Evolutionary conservation across 2,329 filamentous ascomycete species (phyloP).

Genomic region (Pseudogymnoascus sp.): DNA sequence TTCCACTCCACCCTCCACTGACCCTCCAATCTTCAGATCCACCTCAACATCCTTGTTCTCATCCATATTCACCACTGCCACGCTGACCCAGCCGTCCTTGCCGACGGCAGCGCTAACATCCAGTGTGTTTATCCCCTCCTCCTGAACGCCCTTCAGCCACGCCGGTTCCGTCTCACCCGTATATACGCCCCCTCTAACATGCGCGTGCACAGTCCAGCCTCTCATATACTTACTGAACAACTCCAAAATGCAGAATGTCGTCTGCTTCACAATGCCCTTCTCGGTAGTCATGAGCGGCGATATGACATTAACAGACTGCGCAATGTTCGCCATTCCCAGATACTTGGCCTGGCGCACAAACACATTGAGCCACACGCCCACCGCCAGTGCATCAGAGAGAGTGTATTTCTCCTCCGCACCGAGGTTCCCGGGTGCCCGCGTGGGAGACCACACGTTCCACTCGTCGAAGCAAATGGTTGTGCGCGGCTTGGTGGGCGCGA

Average conservation of each 20-base stretch:
- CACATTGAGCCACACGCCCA: constrained; percentile 55
- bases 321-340: constrained; percentile 60
- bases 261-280: constrained; percentile 52
- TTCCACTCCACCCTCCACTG: constrained; percentile 45
- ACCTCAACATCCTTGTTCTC: constrained; percentile 53
- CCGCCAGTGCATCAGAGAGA: constrained; percentile 55
- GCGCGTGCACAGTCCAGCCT: constrained; percentile 58
- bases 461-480: constrained; percentile 63
- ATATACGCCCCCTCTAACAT: constrained; percentile 58
- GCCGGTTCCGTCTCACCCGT: constrained; percentile 56
- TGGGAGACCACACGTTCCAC: constrained; percentile 63
- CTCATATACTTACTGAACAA: constrained; percentile 64
- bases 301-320: constrained; percentile 62
- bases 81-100: constrained; percentile 50
- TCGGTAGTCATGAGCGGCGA: constrained; percentile 56
- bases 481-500: constrained; percentile 26
- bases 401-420: constrained; percentile 59
- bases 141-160: constrained; percentile 58
- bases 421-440: constrained; percentile 51
- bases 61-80: constrained; percentile 68
- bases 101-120: constrained; percentile 57
- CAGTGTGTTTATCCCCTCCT: constrained; percentile 58
- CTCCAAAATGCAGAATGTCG: constrained; percentile 56
- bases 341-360: constrained; percentile 55
- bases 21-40: constrained; percentile 40